phyloP scores from a whole-genome alignment of 2,329 filamentous ascomycete genomes.

The Trichoderma citrinoviride region DNA sequence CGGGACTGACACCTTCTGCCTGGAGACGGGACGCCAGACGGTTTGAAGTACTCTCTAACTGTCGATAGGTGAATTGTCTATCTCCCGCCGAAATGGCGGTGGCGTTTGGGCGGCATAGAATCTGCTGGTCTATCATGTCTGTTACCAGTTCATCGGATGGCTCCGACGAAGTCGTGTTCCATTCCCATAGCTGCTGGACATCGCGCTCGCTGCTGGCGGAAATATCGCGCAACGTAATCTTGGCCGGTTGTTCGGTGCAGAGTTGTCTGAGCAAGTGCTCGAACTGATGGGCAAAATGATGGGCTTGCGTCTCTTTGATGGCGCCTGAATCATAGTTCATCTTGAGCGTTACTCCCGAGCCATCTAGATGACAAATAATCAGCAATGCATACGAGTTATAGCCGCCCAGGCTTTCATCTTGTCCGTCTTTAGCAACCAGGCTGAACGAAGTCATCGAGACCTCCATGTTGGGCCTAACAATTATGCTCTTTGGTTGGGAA shows the following conservation, averaged over 20 bases:
- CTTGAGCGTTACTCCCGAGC: background rate
- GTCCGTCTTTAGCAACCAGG: conserved; percentile 9
- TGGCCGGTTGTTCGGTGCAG: background rate
- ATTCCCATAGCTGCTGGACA: conserved; percentile 24
- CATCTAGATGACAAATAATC: conserved; percentile 5
- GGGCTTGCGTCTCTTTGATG: conserved; percentile 7
- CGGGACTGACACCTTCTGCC: conserved; percentile 21
- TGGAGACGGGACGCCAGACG: conserved; percentile 22
- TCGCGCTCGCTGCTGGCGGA: conserved; percentile 22
- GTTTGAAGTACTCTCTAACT: conserved; percentile 31
- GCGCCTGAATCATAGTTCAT: conserved; percentile 21
- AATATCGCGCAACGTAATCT: background rate
- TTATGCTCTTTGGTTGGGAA: background rate
- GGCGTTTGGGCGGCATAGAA: conserved; percentile 21
- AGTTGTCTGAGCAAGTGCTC: conserved; percentile 21
- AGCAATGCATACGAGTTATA: conserved; percentile 7
- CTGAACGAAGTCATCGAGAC: background rate
- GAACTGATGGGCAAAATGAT: conserved; percentile 17
- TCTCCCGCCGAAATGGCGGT: conserved; percentile 30
- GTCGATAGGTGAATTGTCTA: conserved; percentile 39
- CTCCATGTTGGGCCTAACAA: too few species aligned
- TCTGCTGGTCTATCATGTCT: conserved; percentile 20
- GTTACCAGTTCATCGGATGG: conserved; percentile 25
- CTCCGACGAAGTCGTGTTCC: conserved; percentile 23
- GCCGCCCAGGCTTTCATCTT: background rate